Evolutionary conservation across 2,329 filamentous ascomycete species (phyloP).

Genomic region (Elsinoe arachidis): DNA sequence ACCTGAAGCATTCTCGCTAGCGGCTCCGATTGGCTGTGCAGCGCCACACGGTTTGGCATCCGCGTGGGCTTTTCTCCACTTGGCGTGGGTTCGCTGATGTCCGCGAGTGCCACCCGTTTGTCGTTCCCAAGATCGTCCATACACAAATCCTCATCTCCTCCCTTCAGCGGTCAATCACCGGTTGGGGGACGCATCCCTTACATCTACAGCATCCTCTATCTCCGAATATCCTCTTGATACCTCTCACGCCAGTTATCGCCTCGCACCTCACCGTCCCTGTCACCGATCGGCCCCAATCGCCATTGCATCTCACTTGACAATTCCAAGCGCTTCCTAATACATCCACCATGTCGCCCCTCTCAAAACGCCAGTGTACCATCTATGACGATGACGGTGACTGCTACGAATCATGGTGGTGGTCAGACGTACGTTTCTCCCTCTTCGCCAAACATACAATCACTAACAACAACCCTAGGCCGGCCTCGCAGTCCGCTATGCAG

Average conservation of each 20-base stretch:
- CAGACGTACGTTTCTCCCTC: conserved; percentile 6
- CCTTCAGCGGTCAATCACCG: not conserved
- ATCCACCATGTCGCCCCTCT: not conserved
- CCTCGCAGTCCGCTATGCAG: conserved; percentile 55
- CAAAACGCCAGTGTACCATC: not conserved
- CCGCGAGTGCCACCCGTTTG: not conserved
- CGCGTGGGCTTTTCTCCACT: not conserved
- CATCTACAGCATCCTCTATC: not conserved
- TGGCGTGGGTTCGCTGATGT: not conserved
- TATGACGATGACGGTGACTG: conserved; percentile 9
- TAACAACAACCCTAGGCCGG: conserved; percentile 8
- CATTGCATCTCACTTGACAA: not conserved
- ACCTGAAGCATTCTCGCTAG: not conserved
- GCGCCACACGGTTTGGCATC: conserved; percentile 6
- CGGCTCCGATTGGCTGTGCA: conserved; percentile 2
- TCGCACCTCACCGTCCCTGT: not conserved
- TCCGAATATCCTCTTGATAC: not conserved
- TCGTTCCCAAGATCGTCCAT: conserved; percentile 3
- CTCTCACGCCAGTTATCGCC: not conserved
- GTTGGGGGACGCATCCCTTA: not conserved
- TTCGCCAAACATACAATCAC: not conserved
- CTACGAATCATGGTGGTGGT: conserved; percentile 13
- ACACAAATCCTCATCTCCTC: conserved; percentile 5
- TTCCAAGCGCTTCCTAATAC: not conserved
- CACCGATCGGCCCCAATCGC: not conserved